Conservation (phyloP, 495 filamentous ascomycete genomes). For the Daldinia childiae region DNA sequence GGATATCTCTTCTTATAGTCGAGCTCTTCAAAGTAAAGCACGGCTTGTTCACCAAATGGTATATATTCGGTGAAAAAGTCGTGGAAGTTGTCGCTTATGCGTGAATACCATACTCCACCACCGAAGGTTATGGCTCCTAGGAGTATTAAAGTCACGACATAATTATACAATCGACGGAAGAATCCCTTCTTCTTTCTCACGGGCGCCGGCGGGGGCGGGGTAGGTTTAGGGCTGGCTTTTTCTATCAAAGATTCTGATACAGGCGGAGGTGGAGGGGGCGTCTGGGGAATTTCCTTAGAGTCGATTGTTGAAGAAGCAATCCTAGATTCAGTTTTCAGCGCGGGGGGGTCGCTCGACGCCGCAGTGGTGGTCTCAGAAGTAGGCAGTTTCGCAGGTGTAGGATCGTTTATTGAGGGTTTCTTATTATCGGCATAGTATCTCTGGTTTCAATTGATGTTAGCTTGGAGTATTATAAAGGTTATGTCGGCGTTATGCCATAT, state of each 20-base stretch:
- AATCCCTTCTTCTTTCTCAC: conserved; percentile 74
- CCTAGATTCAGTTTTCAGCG: conserved; percentile 52
- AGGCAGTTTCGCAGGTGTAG: conserved; percentile 64
- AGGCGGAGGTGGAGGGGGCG: conserved; percentile 62
- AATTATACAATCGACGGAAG: conserved; percentile 72
- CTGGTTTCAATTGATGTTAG: conserved; percentile 49
- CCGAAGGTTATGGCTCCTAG: conserved; percentile 81
- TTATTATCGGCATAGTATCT: conserved; percentile 68
- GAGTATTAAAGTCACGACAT: conserved; percentile 75
- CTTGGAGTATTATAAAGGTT: neutral
- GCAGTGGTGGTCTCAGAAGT: conserved; percentile 65
- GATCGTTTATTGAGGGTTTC: conserved; percentile 59
- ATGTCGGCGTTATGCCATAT: neutral
- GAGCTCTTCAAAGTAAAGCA: conserved; percentile 96
- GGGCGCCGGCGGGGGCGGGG: conserved; percentile 58
- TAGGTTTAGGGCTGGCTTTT: conserved; percentile 30
- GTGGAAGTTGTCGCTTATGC: conserved; percentile 96
- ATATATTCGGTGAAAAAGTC: conserved; percentile 99
- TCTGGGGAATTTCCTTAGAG: conserved; percentile 68
- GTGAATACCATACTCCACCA: conserved; percentile 88
- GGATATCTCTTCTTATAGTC: conserved; percentile 94
- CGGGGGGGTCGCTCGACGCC: conserved; percentile 58
- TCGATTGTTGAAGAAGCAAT: conserved; percentile 63
- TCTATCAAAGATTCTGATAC: conserved; percentile 7
- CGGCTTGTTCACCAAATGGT: conserved; percentile 91